phyloP scores from a whole-genome alignment of 2,329 filamentous ascomycete species.

The Scedosporium dehoogii region DNA sequence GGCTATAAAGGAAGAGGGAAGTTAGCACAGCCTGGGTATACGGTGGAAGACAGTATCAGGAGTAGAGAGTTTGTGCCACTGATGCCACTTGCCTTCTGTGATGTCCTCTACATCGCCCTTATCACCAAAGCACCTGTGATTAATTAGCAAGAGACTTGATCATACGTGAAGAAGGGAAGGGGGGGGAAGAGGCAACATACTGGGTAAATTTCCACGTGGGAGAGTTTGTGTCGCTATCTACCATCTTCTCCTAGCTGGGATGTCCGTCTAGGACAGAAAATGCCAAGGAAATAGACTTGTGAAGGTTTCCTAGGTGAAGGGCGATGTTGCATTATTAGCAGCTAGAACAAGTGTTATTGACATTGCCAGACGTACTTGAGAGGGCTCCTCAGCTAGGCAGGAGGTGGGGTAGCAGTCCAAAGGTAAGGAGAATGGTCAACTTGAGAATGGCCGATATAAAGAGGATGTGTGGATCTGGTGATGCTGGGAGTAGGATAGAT shows the following conservation, averaged over 20 bases:
- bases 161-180: neutral
- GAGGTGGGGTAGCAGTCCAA: neutral
- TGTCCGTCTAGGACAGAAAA: neutral
- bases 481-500: neutral
- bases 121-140: conserved; percentile 87
- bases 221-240: conserved; percentile 87
- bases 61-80: neutral
- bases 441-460: neutral
- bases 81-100: conserved; percentile 64
- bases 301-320: conserved; percentile 8
- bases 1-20: conserved; percentile 36
- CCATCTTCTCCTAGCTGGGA: conserved; percentile 56
- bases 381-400: neutral
- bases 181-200: conserved; percentile 46
- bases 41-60: neutral
- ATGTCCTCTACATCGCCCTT: conserved; percentile 99
- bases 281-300: conserved; percentile 10
- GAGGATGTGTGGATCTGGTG: neutral
- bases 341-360: neutral
- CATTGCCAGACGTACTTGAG: neutral
- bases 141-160: conserved; percentile 6
- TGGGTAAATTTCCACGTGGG: conserved; percentile 99
- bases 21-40: neutral
- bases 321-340: neutral
- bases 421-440: neutral